A percentile compares a stretch with the other conserved stretches of the same genome.
Evolutionary conservation across 2,329 filamentous ascomycete species (phyloP).

Genomic region (Trichoderma semiorbis): DNA sequence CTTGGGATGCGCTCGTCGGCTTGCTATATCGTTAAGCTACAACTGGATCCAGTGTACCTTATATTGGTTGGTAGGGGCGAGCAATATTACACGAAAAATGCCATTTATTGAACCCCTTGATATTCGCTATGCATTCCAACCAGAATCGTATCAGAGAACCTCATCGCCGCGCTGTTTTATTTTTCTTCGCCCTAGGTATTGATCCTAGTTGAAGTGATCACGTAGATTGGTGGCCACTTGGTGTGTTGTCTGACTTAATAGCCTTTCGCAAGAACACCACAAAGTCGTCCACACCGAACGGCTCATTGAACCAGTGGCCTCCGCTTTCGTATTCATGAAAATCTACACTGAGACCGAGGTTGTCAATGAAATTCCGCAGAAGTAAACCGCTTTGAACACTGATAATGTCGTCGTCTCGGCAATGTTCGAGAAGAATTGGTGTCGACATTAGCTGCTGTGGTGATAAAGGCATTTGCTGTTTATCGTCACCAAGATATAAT

Average conservation of each 20-base stretch:
- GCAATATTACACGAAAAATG: too few species aligned
- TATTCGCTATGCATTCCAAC: neutral
- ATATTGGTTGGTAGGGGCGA: too few species aligned
- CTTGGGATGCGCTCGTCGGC: neutral
- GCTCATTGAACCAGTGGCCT: slow-evolving; percentile 1
- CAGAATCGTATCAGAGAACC: neutral
- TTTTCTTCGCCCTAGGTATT: neutral
- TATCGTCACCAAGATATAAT: neutral
- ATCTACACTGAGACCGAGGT: neutral
- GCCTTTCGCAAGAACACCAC: neutral
- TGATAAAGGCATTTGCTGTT: neutral
- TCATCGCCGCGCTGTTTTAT: neutral
- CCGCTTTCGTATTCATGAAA: neutral
- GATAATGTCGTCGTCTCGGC: neutral
- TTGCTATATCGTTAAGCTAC: neutral
- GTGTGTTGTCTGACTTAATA: neutral
- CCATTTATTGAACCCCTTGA: neutral
- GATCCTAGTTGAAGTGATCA: neutral
- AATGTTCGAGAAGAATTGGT: neutral
- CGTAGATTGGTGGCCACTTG: neutral
- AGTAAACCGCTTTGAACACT: neutral
- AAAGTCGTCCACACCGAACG: neutral
- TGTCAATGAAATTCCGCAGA: neutral
- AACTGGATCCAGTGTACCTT: too few species aligned
- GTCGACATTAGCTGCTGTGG: neutral